Evolutionary conservation across 352 stramenopile species (phyloP).

Genomic region (Globisporangium uncinulatum): DNA sequence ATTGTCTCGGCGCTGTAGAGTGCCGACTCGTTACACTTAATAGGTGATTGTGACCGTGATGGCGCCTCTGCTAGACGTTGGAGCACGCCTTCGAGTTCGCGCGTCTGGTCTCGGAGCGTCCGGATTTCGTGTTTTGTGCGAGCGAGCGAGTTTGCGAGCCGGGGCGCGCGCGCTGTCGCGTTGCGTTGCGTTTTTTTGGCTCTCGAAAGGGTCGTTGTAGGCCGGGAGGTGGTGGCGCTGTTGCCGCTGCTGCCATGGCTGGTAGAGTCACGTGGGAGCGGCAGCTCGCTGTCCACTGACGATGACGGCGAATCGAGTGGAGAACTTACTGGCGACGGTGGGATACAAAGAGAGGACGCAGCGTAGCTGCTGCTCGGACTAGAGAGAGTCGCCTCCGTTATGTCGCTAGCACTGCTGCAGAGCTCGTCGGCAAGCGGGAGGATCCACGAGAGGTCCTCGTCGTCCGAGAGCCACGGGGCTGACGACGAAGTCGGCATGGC

Average conservation of each 20-base stretch:
- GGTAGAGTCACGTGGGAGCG: not conserved
- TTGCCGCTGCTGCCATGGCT: not conserved
- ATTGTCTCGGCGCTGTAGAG: not conserved
- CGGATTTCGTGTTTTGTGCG: constrained; percentile 36
- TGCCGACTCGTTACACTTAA: not conserved
- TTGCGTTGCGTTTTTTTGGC: not conserved
- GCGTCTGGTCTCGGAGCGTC: constrained; percentile 24
- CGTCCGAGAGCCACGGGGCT: not conserved
- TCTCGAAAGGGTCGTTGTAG: not conserved
- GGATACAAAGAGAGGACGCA: too few species aligned
- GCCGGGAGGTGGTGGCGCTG: not conserved
- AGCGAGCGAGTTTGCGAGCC: constrained; percentile 14
- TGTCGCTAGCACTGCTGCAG: not conserved
- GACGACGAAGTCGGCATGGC: not conserved
- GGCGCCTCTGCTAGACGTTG: constrained; percentile 14
- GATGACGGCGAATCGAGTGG: too few species aligned
- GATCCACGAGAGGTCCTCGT: not conserved
- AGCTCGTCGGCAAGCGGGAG: not conserved
- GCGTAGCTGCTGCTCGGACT: not conserved
- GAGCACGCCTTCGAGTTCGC: constrained; percentile 28
- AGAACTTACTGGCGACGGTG: not conserved
- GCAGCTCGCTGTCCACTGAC: too few species aligned
- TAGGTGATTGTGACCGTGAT: not conserved
- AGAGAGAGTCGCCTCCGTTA: not conserved
- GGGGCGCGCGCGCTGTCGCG: not conserved